Percentiles rank a stretch among this genome's conserved stretches.
Conservation (phyloP, 805 yeast species). For the Kluyveromyces dobzhanskii region DNA sequence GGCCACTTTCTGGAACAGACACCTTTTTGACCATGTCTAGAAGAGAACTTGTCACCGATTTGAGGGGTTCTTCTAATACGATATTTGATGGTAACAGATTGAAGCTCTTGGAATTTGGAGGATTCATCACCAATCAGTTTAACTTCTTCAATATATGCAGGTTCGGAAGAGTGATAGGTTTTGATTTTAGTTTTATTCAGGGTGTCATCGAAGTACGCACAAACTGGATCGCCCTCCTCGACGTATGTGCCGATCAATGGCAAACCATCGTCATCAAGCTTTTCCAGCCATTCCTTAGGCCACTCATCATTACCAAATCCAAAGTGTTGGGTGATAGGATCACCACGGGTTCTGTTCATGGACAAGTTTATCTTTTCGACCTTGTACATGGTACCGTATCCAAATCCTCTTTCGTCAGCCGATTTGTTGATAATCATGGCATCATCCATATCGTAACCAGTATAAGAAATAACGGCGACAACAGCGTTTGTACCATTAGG, state of each 20-base stretch:
- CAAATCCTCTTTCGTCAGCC: slow-evolving; percentile 97
- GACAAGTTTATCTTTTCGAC: slow-evolving; percentile 85
- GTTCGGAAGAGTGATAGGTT: slow-evolving; percentile 88
- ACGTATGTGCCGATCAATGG: slow-evolving; percentile 83
- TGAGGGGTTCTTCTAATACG: slow-evolving; percentile 87
- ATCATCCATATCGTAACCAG: slow-evolving; percentile 99
- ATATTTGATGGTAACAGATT: slow-evolving; percentile 76
- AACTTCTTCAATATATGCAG: slow-evolving; percentile 93
- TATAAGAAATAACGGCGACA: slow-evolving; percentile 96
- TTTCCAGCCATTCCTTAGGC: slow-evolving; percentile 86
- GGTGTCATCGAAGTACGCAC: slow-evolving; percentile 87
- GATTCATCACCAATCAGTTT: slow-evolving; percentile 81
- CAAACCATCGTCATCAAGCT: slow-evolving; percentile 85
- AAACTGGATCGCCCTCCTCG: slow-evolving; percentile 93
- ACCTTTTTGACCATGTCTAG: slow-evolving; percentile 98
- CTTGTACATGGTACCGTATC: slow-evolving; percentile 93
- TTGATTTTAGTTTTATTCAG: slow-evolving; percentile 84
- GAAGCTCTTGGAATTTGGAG: slow-evolving; percentile 62
- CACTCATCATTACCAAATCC: slow-evolving; percentile 91
- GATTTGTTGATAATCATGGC: slow-evolving; percentile 98
- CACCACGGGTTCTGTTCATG: slow-evolving; percentile 75
- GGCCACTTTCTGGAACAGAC: slow-evolving; percentile 99
- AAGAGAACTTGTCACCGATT: slow-evolving; percentile 96
- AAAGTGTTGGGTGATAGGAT: slow-evolving; percentile 87
- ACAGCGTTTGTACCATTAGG: slow-evolving; percentile 98